Conservation (phyloP, 345 rosid species). For the Physaria fendleri region DNA sequence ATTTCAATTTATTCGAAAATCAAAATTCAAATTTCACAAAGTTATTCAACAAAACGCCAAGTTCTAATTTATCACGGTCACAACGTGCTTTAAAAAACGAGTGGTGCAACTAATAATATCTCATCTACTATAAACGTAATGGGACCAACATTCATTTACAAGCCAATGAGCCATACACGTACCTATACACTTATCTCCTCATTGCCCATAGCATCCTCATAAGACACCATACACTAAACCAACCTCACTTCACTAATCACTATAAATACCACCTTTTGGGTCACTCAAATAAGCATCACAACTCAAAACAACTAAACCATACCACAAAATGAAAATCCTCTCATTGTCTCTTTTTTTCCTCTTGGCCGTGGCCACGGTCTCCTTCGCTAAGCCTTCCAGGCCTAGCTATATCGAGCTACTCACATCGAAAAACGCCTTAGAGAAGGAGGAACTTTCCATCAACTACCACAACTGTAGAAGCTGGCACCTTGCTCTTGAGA, state of each 20-base stretch:
- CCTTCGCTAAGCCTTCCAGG: neutral
- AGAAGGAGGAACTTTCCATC: conserved; percentile 10
- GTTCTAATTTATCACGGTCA: neutral
- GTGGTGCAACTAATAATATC: conserved; percentile 4
- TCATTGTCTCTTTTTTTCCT: conserved; percentile 21
- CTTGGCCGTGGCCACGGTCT: conserved; percentile 29
- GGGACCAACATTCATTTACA: neutral
- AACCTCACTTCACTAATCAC: neutral
- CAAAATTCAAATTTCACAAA: too few species aligned
- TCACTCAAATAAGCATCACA: too few species aligned
- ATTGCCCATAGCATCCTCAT: neutral
- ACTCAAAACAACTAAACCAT: too few species aligned
- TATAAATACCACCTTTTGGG: conserved; percentile 19
- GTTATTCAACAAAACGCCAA: neutral
- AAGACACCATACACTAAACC: neutral
- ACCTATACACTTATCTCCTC: neutral
- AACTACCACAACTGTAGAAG: conserved; percentile 42
- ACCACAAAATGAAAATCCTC: conserved; percentile 21
- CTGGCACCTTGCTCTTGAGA: conserved; percentile 66
- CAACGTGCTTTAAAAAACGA: conserved; percentile 12
- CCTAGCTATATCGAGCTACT: conserved; percentile 5
- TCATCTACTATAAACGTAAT: neutral
- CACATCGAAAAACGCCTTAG: conserved; percentile 1
- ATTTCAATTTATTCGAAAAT: too few species aligned
- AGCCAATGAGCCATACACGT: neutral